These are phyloP conservation scores for Phytophthora ohioensis DNA, from an alignment of 352 stramenopile genomes.

Conservation along the genomic window DNA sequence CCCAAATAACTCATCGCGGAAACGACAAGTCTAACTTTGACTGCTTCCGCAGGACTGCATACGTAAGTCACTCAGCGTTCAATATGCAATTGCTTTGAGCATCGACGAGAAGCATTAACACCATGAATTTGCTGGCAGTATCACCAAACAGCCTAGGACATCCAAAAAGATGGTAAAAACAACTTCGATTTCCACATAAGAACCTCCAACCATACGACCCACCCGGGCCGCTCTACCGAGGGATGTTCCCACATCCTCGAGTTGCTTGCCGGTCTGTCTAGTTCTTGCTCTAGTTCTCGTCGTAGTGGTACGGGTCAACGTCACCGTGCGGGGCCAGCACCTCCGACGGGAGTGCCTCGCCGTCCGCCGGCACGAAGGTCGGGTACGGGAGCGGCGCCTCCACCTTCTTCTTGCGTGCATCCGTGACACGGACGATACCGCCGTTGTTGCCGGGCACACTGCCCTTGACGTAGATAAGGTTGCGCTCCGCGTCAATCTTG, in stretches of 20 bases:
- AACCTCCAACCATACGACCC: constrained; percentile 5
- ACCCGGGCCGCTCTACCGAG: constrained; percentile 5
- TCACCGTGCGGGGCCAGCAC: constrained; percentile 83
- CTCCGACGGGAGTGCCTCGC: constrained; percentile 63
- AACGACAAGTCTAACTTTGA: constrained; percentile 17
- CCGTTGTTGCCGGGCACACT: constrained; percentile 93
- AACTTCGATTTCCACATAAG: constrained; percentile 30
- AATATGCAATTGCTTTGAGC: no score
- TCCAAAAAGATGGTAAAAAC: constrained; percentile 16
- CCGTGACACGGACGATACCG: constrained; percentile 85
- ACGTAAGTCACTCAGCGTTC: no score
- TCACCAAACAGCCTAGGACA: neutral
- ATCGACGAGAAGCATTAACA: no score
- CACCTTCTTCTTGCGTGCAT: constrained; percentile 88
- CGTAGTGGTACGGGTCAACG: constrained; percentile 87
- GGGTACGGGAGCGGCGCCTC: constrained; percentile 76
- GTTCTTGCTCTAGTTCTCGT: constrained; percentile 68
- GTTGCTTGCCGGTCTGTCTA: constrained; percentile 18
- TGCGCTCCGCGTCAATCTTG: constrained; percentile 93
- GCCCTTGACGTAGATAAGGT: constrained; percentile 95
- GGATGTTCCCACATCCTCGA: neutral
- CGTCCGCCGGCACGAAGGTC: constrained; percentile 70
- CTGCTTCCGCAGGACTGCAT: neutral
- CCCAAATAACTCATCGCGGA: constrained; percentile 21
- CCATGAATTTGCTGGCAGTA: neutral